phyloP scores from a whole-genome alignment of 345 rosid species.

The Gossypium stocksii region DNA sequence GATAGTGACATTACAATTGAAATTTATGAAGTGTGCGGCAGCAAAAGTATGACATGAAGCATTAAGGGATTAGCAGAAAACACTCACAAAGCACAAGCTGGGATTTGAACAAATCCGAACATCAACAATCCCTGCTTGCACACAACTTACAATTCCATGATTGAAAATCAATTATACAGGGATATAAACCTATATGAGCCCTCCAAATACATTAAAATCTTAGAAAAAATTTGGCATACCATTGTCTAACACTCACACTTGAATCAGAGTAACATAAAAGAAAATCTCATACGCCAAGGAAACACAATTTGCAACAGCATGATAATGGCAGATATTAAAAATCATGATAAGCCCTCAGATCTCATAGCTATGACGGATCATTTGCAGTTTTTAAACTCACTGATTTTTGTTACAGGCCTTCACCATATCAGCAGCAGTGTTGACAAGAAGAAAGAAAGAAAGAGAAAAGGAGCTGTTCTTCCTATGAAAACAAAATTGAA shows the following conservation, averaged over 20 bases:
- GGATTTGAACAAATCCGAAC: not conserved
- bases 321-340: not conserved
- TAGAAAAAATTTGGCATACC: not conserved
- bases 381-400: slow-evolving; percentile 1
- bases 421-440: not conserved
- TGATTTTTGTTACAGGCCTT: slow-evolving; percentile 14
- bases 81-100: not conserved
- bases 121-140: not conserved
- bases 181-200: not conserved
- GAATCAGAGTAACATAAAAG: not conserved
- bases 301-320: not conserved
- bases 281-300: not conserved
- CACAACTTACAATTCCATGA: no score
- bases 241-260: no score
- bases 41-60: not conserved
- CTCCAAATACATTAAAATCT: not conserved
- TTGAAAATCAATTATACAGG: not conserved
- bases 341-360: slow-evolving; percentile 23
- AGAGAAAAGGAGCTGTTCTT: not conserved
- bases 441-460: not conserved
- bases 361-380: slow-evolving; percentile 22
- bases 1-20: not conserved
- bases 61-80: not conserved
- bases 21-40: not conserved
- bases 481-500: no score